Base-by-base conservation (phyloP, 2,329 filamentous ascomycete genomes). In the Curvularia verruculosa region DNA sequence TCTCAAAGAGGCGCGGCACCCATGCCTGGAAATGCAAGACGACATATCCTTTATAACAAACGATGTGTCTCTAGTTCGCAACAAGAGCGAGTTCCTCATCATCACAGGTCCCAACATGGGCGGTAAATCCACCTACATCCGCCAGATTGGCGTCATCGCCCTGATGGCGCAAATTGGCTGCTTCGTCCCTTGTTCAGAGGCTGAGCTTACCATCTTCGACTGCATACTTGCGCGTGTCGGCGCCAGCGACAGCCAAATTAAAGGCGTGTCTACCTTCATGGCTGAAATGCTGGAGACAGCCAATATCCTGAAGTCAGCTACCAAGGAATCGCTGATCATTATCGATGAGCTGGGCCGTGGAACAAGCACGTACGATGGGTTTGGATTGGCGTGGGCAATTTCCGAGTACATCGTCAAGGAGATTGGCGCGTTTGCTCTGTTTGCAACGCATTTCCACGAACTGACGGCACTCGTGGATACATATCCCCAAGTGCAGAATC, bases 21-120 rank as follows among this genome's bases (percentile, higher is more conserved):
- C 96, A 0, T 99, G 95, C 74, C 91, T 99, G 86, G 95, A 99
- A 76, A 93, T 97, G 86, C 95, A 99, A 78, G 96, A 99, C 69
- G 95, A 99, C 70, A 89, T 99, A 40, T 93, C 94, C 61, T 99
- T 99, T 80, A 99, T 99, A 77, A 97, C 94, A 54, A 99, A 99
- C 75, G 94, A 99, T 67, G 91, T 98, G 21, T 87, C 88, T 51
- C 86, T 99, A 36, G 83, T 86, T 5, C 88, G 92, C 8, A 88
- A 88, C 55, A 83, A 85, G 46, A 96, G 92, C 0, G 92, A 94
- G 3, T 98, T 99, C 78, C 83, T 97, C 37, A 94, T 97, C 79
- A 97, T 98, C 74, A 98, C 94, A 0, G 95, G 95, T 0, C 95
- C 95, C 49, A 99, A 99, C 78, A 99, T 99, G 95, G 96, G 95